Base-by-base conservation (phyloP, 495 filamentous ascomycete genomes). In the Penicillium tannophilum region DNA sequence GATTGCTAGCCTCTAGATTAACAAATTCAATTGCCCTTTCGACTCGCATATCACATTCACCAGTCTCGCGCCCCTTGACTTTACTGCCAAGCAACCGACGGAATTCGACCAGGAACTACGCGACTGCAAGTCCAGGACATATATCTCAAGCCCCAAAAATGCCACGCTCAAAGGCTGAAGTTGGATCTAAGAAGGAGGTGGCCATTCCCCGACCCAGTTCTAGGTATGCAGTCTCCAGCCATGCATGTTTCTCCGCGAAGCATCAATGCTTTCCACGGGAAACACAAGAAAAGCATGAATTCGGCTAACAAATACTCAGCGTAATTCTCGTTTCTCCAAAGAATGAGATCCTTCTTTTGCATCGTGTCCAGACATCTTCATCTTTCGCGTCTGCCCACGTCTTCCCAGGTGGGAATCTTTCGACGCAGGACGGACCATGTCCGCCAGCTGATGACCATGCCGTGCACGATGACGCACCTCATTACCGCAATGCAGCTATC, bases 331-430 rank as follows among this genome's bases (percentile, higher is more conserved):
- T 98, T 42, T 97, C 94, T 0, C 88, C 91, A 1, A 79, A 78
- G 54, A 97, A 97, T 69, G 85, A 95, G 67, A 83, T 98, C 42
- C 83, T 98, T 20, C 84, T 98, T 20, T 84, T 98, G 3, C 91
- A 92, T 64, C 86, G 94, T 52, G 91, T 97, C 12, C 79, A 86
- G 49, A 89, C 86, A 1, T 93, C 92, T 3, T 84, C 81, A 6
- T 88, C 92, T 23, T 98, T 97, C 61, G 83, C 94, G 14, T 93
- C 90, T 0, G 93, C 93, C 0, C 92, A 98, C 67, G 94, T 98
- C 56, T 98, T 98, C 64, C 94, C 94, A 0, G 94, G 94, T n/a
- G 94, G 94, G 0, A 92, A 94, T 60, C 76, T 95, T 8, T 89
- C 88, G 0, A 52, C 73, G 0, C 82, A 84, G 43, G 91, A 96